Evolutionary conservation across 2,329 filamentous ascomycete genomes (phyloP), one percentile per base, ranked within the genome.

Genomic region (Fusarium sp.): DNA sequence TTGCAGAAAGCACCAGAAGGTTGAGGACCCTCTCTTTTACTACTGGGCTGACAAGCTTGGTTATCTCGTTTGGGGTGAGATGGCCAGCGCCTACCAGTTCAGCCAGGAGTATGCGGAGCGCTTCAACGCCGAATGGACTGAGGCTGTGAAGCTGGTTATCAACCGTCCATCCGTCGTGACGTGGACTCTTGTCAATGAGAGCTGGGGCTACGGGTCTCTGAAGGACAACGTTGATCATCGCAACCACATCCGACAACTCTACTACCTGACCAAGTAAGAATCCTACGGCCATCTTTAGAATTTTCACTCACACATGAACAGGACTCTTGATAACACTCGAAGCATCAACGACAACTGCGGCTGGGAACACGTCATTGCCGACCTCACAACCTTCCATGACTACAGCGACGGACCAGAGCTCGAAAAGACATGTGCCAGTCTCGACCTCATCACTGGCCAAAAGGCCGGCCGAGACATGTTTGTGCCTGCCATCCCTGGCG

Each of bases 271-370:
- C 11, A 93, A 92, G 86, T 89, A 81, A 77, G 84, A 10, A 8
- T 2, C 2, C 1, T 2, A 0, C 0, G 2, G 2, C 1, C 5
- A 23, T 18, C 27, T 27, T 56, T 10, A 45, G 2, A n/a, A 45
- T 32, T 52, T 25, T 27, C 20, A 32, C 72, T 76, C 27, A 79
- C 54, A 20, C 4, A 18, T 6, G 9, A 14, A 7, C 50, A 83
- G 82, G 64, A 86, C 86, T 0, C 84, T 93, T 2, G 92, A 93
- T 72, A 85, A 89, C 2, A 92, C 88, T 0, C 83, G 92, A 7
- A 90, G 90, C 18, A 86, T 93, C 77, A 93, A 93, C 77, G 91
- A 93, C 80, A 93, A 93, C 80, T 93, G 91, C 73, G 92, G 92
- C 37, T 93, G 92, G 92, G 91, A 93, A 77, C 91, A 93, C 72